phyloP scores from a whole-genome alignment of 192 early-diverging fungal genomes.

The Gonapodya sp. region DNA sequence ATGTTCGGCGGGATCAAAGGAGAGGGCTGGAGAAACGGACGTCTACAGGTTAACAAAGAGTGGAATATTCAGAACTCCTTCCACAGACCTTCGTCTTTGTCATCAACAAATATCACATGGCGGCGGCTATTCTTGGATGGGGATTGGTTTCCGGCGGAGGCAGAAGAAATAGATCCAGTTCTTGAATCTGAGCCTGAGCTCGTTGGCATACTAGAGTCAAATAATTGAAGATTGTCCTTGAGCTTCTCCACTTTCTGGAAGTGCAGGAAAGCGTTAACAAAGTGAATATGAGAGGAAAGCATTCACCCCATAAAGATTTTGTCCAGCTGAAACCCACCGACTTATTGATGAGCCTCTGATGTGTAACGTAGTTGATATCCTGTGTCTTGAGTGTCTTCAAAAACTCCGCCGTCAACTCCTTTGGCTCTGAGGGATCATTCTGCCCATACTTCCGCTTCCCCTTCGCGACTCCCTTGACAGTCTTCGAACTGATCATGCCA shows the following conservation, averaged over 20 bases:
- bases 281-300: too few relatives aligned
- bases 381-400: slow-evolving; percentile 83
- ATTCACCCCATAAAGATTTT: too few relatives aligned
- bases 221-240: slow-evolving; percentile 57
- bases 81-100: slow-evolving; percentile 41
- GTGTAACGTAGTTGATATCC: slow-evolving; percentile 78
- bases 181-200: slow-evolving; percentile 11
- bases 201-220: slow-evolving; percentile 24
- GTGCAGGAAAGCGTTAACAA: slow-evolving; percentile 18
- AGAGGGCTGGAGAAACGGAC: background rate
- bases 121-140: slow-evolving; percentile 41
- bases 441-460: slow-evolving; percentile 32
- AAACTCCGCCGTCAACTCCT: slow-evolving; percentile 65
- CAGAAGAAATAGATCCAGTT: background rate
- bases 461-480: slow-evolving; percentile 30
- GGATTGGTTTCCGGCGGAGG: slow-evolving; percentile 2
- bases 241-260: slow-evolving; percentile 63
- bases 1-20: slow-evolving; percentile 70
- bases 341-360: slow-evolving; percentile 65
- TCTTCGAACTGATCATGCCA: slow-evolving; percentile 72
- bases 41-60: background rate
- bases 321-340: slow-evolving; percentile 32
- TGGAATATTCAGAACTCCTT: too few relatives aligned
- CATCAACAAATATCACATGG: slow-evolving; percentile 65
- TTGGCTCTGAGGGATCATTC: background rate